Base-by-base conservation (phyloP, 139 green algal genomes). In the Eudorina sp. region DNA sequence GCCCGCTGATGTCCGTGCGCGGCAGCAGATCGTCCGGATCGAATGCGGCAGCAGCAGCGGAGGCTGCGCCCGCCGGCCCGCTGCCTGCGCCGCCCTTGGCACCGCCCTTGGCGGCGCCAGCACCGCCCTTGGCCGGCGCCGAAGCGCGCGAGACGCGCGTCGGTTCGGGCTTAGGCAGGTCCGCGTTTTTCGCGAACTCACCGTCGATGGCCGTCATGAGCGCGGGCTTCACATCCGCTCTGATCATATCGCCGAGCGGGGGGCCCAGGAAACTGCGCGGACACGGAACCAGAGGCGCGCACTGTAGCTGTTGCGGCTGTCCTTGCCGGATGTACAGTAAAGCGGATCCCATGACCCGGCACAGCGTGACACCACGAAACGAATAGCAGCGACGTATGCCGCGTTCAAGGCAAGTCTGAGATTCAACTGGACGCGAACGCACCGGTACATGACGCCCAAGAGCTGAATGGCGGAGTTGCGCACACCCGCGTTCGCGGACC, bases 141-240 rank as follows among this genome's bases (percentile, higher is more conserved):
- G 74, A 83, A 9, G 48, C 86, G 13, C 77, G 46, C 19, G 83
- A 87, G 29, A 73, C 74, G 31, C 90, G 84, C 1, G 75, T 86
- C 29, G 89, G 84, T 29, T 82, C 53, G 27, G 84, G 90, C 40
- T 69, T 73, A 27, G 69, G 31, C 19, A 94, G 80, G 72, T 96
- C 92, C 0, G 95, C 95, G 72, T 97, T 97, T 87, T 96, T 95
- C 6, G 79, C 90, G 82, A 99, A 99, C 79, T 97, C 94, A 27
- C 92, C 92, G 77, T 99, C 95, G 40, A 99, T 94, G 34, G 93
- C 91, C 14, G 95, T 92, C 94, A 99, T 96, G 64, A 98, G 93
- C 13, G 98, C 97, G 1, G 97, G 96, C 94, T 99, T 99, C 46
- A 99, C 93, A 66, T 97, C 95, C 8, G 91, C 60, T 14, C 96